Conservation (phyloP, 176 grass and related monocot species). For the bread wheat (Triticum aestivum) region IWGSC_CS_RefSeq_v2.1 NC_057797.1:661196378-661196877, state of each 20-base stretch:
- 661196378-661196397: constrained; percentile 24
- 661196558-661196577: not conserved
- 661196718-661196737: no score
- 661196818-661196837: no score
- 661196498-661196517: not conserved
- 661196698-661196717: no score
- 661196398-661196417: constrained; percentile 51
- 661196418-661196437: constrained; percentile 19
- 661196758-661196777: no score
- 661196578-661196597: not conserved
- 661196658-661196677: no score
- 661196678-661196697: no score
- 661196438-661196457: constrained; percentile 12
- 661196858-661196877: no score
- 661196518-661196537: not conserved
- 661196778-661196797: no score
- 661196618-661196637: not conserved
- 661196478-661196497: not conserved
- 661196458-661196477: not conserved
- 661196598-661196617: not conserved
- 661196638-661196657: no score
- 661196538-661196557: not conserved
- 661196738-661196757: no score
- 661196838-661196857: no score
- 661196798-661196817: no score